Conservation (phyloP, 352 stramenopile species). For the Pythium aristosporum region DNA sequence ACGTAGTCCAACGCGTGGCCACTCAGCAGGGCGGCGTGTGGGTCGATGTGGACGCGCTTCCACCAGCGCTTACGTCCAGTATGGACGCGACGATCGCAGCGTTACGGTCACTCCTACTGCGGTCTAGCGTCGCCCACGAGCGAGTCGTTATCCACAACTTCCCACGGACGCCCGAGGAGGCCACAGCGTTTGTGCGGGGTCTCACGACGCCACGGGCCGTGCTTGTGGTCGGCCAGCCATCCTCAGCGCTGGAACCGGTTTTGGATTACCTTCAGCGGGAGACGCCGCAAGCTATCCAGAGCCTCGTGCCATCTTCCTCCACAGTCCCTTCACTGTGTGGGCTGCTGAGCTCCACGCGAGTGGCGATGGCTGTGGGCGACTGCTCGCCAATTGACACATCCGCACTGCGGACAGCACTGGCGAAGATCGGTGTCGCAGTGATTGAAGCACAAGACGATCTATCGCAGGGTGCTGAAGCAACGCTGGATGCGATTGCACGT, state of each 20-base stretch:
- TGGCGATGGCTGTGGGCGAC: constrained; percentile 18
- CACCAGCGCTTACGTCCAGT: not conserved
- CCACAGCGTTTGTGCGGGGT: constrained; percentile 2
- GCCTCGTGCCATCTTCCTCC: constrained; percentile 4
- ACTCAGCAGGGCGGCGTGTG: constrained; percentile 7
- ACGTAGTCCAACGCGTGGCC: not conserved
- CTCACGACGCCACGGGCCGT: constrained; percentile 6
- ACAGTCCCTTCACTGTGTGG: not conserved
- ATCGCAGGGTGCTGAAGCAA: not conserved
- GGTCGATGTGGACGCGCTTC: constrained; percentile 9
- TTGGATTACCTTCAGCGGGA: constrained; percentile 4
- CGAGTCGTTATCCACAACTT: constrained; percentile 21
- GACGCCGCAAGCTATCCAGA: constrained; percentile 17
- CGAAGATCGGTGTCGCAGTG: not conserved
- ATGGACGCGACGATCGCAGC: not conserved
- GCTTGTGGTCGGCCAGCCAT: constrained; percentile 5
- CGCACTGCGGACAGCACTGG: not conserved
- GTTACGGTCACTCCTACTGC: constrained; percentile 5
- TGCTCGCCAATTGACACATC: not conserved
- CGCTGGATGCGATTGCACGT: constrained; percentile 1
- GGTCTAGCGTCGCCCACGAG: not conserved
- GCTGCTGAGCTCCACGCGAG: constrained; percentile 5
- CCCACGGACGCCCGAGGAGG: constrained; percentile 12
- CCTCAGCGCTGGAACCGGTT: not conserved
- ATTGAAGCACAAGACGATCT: constrained; percentile 13